These are phyloP conservation scores for Termitomyces sp. DNA, from an alignment of 768 basidiomycete species.

Conservation along the genomic window DNA sequence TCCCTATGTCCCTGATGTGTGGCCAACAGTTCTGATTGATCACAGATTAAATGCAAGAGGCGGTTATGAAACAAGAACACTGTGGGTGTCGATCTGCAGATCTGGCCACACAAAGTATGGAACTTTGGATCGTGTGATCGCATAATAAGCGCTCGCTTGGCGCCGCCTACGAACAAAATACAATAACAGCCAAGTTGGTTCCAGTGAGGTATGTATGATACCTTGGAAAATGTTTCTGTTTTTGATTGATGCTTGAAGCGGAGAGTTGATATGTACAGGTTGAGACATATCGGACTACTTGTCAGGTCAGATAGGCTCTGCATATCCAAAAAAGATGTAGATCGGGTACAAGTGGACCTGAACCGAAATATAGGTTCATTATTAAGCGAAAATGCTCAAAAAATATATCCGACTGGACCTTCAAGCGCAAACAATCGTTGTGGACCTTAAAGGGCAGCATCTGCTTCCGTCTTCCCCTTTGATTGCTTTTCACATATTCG, in stretches of 20 bases:
- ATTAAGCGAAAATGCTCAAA: conserved; percentile 7
- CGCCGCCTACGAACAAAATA: conserved; percentile 1
- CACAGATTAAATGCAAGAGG: neutral
- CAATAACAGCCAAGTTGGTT: conserved; percentile 7
- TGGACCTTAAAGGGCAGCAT: conserved; percentile 4
- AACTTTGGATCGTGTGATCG: conserved; percentile 6
- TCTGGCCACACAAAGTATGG: conserved; percentile 5
- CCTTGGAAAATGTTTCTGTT: neutral
- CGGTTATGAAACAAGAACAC: conserved; percentile 1
- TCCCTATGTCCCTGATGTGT: neutral
- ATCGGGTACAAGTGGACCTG: neutral
- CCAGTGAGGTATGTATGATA: neutral
- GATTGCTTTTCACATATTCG: neutral
- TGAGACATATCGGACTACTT: neutral
- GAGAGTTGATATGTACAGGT: too few relatives aligned
- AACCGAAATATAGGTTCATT: neutral
- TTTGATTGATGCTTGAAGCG: neutral
- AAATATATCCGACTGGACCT: conserved; percentile 7
- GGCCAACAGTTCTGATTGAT: conserved; percentile 5
- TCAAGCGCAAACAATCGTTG: conserved; percentile 9
- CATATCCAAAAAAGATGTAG: neutral
- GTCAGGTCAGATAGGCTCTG: neutral
- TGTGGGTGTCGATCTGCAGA: conserved; percentile 11
- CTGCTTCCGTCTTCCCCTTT: neutral
- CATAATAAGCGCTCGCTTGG: conserved; percentile 6